Conservation (phyloP, 2,329 filamentous ascomycete species). For the Stagonosporopsis cucurbitacearum region DNA sequence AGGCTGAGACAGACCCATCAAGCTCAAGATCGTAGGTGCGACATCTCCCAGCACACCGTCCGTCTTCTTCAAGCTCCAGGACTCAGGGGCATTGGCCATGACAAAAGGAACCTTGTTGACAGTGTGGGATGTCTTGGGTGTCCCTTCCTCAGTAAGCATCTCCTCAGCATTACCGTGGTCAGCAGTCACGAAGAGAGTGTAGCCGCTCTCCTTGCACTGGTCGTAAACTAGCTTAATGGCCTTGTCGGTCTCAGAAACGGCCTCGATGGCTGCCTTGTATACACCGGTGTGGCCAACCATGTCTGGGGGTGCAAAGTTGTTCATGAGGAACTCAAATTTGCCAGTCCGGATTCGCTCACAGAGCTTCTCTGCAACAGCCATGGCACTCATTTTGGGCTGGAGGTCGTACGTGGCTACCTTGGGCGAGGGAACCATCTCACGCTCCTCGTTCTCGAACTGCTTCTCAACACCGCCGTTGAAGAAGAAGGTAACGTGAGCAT, state of each 20-base stretch:
- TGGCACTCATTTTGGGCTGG: conserved; percentile 94
- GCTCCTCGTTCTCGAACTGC: conserved; percentile 87
- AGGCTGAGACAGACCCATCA: conserved; percentile 90
- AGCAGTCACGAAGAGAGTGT: conserved; percentile 92
- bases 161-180: conserved; percentile 98
- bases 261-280: conserved; percentile 90
- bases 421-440: conserved; percentile 93
- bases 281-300: conserved; percentile 99
- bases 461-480: conserved; percentile 99
- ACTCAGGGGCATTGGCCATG: conserved; percentile 94
- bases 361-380: conserved; percentile 86
- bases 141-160: conserved; percentile 96
- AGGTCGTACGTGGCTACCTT: conserved; percentile 95
- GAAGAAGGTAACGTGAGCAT: conserved; percentile 99
- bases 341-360: conserved; percentile 83
- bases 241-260: conserved; percentile 85
- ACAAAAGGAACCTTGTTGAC: conserved; percentile 97
- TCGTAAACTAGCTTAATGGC: conserved; percentile 93
- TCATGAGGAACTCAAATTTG: conserved; percentile 97
- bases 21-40: conserved; percentile 87
- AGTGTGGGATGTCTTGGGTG: conserved; percentile 97
- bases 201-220: conserved; percentile 89
- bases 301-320: conserved; percentile 99
- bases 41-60: conserved; percentile 96
- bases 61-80: conserved; percentile 83